Conservation (phyloP, 495 filamentous ascomycete genomes). For the Talaromyces trachyspermus region DNA sequence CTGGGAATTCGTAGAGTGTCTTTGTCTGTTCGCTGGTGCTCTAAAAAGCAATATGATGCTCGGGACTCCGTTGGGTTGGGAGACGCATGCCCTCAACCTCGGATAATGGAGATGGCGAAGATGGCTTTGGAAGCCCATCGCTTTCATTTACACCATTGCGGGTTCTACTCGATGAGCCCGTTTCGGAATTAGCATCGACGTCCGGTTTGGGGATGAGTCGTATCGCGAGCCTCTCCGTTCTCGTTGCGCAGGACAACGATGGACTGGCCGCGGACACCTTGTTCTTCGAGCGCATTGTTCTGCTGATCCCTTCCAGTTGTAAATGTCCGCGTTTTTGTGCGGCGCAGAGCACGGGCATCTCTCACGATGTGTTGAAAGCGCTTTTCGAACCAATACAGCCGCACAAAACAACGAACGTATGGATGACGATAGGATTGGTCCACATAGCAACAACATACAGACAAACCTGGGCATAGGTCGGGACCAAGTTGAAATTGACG, state of each 20-base stretch:
- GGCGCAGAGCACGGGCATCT: slow-evolving; percentile 46
- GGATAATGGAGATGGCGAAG: slow-evolving; percentile 5
- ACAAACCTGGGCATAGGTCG: slow-evolving; percentile 69
- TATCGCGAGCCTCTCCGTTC: slow-evolving; percentile 21
- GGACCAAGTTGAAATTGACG: slow-evolving; percentile 65
- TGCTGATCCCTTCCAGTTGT: slow-evolving; percentile 40
- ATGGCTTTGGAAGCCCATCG: slow-evolving; percentile 10
- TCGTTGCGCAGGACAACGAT: slow-evolving; percentile 67
- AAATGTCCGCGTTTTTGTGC: slow-evolving; percentile 49
- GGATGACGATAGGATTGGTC: slow-evolving; percentile 85
- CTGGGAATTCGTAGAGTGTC: slow-evolving; percentile 76
- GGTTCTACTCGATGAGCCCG: slow-evolving; percentile 18
- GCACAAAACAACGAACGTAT: slow-evolving; percentile 82
- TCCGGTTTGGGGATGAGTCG: slow-evolving; percentile 15
- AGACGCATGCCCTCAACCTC: slow-evolving; percentile 35
- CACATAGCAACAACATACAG: slow-evolving; percentile 66
- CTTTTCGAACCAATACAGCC: slow-evolving; percentile 97
- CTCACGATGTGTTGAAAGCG: slow-evolving; percentile 73
- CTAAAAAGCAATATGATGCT: slow-evolving; percentile 81
- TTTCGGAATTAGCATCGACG: slow-evolving; percentile 17
- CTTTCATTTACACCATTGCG: slow-evolving; percentile 12
- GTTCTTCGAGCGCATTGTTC: slow-evolving; percentile 47
- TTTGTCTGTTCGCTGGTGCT: slow-evolving; percentile 74
- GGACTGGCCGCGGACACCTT: slow-evolving; percentile 59
- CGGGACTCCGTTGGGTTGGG: slow-evolving; percentile 47